Conservation (phyloP, 805 yeast genomes). For the Brettanomyces anomalus region DNA sequence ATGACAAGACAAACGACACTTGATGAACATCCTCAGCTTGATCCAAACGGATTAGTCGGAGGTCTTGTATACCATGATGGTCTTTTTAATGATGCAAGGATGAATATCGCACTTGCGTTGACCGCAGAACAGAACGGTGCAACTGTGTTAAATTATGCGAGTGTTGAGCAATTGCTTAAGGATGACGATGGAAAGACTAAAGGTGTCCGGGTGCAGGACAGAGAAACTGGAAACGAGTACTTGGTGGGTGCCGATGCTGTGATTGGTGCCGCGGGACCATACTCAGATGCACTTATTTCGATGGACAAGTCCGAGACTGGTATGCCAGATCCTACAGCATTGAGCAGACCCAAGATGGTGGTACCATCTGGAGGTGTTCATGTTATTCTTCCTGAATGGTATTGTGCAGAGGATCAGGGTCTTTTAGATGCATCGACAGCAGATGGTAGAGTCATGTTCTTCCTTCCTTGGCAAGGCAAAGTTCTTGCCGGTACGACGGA, state of each 20-base stretch:
- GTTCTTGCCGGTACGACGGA: constrained; percentile 96
- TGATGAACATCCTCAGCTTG: constrained; percentile 80
- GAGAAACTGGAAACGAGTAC: constrained; percentile 55
- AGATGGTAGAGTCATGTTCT: constrained; percentile 95
- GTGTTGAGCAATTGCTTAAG: constrained; percentile 69
- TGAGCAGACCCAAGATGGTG: constrained; percentile 59
- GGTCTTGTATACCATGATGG: constrained; percentile 95
- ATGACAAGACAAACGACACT: constrained; percentile 57
- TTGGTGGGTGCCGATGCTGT: constrained; percentile 62
- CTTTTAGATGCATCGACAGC: constrained; percentile 84
- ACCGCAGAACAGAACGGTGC: constrained; percentile 87
- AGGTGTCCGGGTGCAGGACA: constrained; percentile 73
- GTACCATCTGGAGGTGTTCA: constrained; percentile 95
- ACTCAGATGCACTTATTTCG: constrained; percentile 73
- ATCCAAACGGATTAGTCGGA: constrained; percentile 70
- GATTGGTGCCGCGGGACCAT: constrained; percentile 93
- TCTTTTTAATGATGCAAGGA: constrained; percentile 84
- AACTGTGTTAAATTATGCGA: constrained; percentile 78
- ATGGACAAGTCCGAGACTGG: constrained; percentile 74
- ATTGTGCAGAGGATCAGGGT: constrained; percentile 83
- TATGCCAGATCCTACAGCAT: constrained; percentile 32
- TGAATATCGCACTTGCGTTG: constrained; percentile 77
- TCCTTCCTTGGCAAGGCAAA: constrained; percentile 97
- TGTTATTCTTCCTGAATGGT: constrained; percentile 83
- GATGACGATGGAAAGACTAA: constrained; percentile 47